phyloP scores from a whole-genome alignment of 1,139 yeast species.

The Hyphopichia pseudoburtonii region DNA sequence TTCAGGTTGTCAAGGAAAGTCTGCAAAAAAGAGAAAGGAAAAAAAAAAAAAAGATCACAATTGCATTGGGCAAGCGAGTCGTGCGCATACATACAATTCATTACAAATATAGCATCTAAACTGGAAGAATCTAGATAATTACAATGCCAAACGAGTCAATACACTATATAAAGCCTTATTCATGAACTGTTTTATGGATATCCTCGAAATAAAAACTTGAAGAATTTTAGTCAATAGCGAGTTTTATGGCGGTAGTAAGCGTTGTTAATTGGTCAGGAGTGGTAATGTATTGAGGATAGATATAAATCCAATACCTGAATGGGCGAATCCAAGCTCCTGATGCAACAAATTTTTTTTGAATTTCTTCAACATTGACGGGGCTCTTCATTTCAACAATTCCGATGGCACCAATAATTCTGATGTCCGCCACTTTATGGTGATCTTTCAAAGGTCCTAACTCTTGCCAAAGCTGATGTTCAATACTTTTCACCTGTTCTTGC shows the following conservation, averaged over 20 bases:
- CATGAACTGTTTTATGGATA: no score
- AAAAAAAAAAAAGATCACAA: no score
- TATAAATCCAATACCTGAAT: constrained; percentile 19
- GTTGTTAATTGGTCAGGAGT: constrained; percentile 12
- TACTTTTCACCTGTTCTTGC: constrained; percentile 6
- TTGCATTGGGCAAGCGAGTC: no score
- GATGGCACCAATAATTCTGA: constrained; percentile 17
- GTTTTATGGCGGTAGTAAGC: constrained; percentile 7
- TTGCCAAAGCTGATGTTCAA: constrained; percentile 5
- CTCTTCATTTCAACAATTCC: constrained; percentile 23
- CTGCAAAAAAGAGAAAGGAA: neutral
- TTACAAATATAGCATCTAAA: no score
- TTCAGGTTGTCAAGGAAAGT: neutral
- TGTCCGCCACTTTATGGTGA: constrained; percentile 5
- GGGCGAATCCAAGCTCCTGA: constrained; percentile 23
- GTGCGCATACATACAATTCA: neutral
- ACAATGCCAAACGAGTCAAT: no score
- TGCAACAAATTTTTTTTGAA: constrained; percentile 16
- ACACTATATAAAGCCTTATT: no score
- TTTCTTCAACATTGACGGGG: constrained; percentile 16
- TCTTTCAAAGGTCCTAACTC: constrained; percentile 7
- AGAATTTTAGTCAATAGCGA: neutral
- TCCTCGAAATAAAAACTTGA: neutral
- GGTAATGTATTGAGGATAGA: constrained; percentile 26
- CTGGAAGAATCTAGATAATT: no score